A percentile compares a stretch with the other conserved stretches of the same genome.
Evolutionary conservation across 805 yeast genomes (phyloP).

Genomic region (Teunomyces funiuensis): DNA sequence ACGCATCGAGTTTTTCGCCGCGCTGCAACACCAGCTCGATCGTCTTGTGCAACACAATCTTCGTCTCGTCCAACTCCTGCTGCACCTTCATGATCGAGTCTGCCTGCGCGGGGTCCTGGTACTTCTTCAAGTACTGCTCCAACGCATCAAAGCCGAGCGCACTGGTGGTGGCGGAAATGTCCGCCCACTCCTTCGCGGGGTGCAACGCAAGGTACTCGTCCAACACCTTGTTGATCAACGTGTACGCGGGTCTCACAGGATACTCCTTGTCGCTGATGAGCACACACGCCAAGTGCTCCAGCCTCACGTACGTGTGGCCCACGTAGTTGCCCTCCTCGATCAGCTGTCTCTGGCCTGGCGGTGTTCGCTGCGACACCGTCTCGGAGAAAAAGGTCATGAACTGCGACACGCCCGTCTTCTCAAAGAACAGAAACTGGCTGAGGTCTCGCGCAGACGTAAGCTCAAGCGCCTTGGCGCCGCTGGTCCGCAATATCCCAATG

Average conservation of each 20-base stretch:
- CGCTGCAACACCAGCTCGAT: slow-evolving; percentile 92
- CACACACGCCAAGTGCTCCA: slow-evolving; percentile 91
- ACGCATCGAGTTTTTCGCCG: slow-evolving; percentile 91
- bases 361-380: slow-evolving; percentile 87
- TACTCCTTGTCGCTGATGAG: slow-evolving; percentile 92
- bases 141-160: slow-evolving; percentile 57
- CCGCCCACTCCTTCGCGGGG: slow-evolving; percentile 70
- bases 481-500: slow-evolving; percentile 77
- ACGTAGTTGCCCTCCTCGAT: slow-evolving; percentile 89
- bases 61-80: slow-evolving; percentile 96
- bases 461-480: slow-evolving; percentile 66
- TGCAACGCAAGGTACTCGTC: slow-evolving; percentile 87
- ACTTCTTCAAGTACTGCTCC: slow-evolving; percentile 70
- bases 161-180: slow-evolving; percentile 45
- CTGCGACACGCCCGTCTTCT: slow-evolving; percentile 76
- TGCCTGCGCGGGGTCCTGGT: slow-evolving; percentile 96
- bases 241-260: slow-evolving; percentile 95
- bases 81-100: slow-evolving; percentile 97
- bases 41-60: slow-evolving; percentile 92
- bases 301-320: slow-evolving; percentile 87
- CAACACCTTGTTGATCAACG: slow-evolving; percentile 82
- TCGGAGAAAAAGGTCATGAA: slow-evolving; percentile 93
- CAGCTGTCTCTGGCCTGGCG: slow-evolving; percentile 87
- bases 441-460: slow-evolving; percentile 79
- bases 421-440: slow-evolving; percentile 85